Percentiles rank a stretch among this genome's conserved stretches.
These are phyloP conservation scores for Isoetes taiwanensis DNA, from an alignment of 75 land plant genomes.

Conservation along the genomic window DNA sequence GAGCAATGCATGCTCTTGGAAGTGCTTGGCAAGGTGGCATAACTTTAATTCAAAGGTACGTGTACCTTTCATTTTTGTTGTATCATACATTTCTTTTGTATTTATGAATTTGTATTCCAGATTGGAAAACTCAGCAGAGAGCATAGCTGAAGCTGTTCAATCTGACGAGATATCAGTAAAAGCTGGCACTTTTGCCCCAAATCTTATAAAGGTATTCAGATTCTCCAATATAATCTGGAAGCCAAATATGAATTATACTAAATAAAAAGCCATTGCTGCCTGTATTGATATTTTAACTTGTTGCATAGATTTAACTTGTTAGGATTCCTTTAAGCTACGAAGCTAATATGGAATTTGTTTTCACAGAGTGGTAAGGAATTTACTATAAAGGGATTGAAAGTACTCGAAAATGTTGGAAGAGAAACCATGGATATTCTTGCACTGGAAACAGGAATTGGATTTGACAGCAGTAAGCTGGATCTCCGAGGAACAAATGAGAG, in stretches of 20 bases:
- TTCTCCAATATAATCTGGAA: no score
- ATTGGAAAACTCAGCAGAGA: conserved; percentile 67
- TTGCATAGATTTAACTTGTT: neutral
- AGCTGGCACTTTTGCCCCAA: conserved; percentile 61
- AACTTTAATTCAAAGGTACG: conserved; percentile 65
- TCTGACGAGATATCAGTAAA: conserved; percentile 31
- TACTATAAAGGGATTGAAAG: conserved; percentile 84
- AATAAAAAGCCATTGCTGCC: no score
- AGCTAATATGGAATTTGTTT: neutral
- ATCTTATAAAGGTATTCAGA: conserved; percentile 48
- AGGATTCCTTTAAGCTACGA: neutral
- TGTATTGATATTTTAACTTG: neutral
- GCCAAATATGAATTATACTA: no score
- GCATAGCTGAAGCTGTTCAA: conserved; percentile 52
- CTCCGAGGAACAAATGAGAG: conserved; percentile 32
- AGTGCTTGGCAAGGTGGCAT: conserved; percentile 78
- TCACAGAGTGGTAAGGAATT: conserved; percentile 75
- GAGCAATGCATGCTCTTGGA: conserved; percentile 87
- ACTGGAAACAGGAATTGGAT: conserved; percentile 65
- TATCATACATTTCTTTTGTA: neutral
- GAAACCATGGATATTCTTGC: conserved; percentile 92
- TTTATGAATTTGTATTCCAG: conserved; percentile 21
- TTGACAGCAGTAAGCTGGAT: conserved; percentile 50
- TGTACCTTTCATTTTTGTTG: neutral
- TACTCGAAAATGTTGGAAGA: conserved; percentile 80